Base-by-base conservation (phyloP, 1,284 basidiomycete species). In the Veloboletus limbatus region DNA sequence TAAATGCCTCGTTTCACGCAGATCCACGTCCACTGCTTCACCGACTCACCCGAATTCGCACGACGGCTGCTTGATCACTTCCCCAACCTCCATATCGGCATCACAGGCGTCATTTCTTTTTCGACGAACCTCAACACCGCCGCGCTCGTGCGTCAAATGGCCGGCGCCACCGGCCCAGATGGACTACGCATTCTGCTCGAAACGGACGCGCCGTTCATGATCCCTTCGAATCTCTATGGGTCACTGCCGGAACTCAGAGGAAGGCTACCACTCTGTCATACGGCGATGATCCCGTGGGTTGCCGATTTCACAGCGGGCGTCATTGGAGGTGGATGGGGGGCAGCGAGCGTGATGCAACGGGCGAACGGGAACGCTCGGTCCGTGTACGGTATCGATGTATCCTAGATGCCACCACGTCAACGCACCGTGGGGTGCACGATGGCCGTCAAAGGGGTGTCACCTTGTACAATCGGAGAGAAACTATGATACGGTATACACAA, bases 151-250 rank as follows among this genome's bases (percentile, higher is more conserved):
- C 73, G 72, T 2, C 69, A 75, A 25, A 76, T 88, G 69, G 60
- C 67, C 6, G 21, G 6, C 1, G 4, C 26, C 3, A 40, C 65
- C 9, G 30, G 42, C 9, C 41, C 35, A 6, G 30, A 37, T 7
- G 41, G 44, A 5, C 45, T 47, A 1, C 61, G 61, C n/a, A 51
- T 63, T 31, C 65, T 92, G 1, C 72, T 91, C 3, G 89, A 92
- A 65, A 91, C 89, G 0, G 88, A 92, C 53, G 88, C 87, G 1
- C 88, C 89, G 0, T 92, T 77, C 68, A 92, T 92, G 88, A 74
- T 84, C 0, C 89, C 88, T 0, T 71, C 78, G 0, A 91, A 87
- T 52, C 62, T 92, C 22, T 88, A 88, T 58, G 62, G 65, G 8
- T 71, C 81, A 0, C 64, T 84, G 0, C 70, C 75, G 3, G 67